Conservation (phyloP, 2,329 filamentous ascomycete species). For the Cytospora piceae region DNA sequence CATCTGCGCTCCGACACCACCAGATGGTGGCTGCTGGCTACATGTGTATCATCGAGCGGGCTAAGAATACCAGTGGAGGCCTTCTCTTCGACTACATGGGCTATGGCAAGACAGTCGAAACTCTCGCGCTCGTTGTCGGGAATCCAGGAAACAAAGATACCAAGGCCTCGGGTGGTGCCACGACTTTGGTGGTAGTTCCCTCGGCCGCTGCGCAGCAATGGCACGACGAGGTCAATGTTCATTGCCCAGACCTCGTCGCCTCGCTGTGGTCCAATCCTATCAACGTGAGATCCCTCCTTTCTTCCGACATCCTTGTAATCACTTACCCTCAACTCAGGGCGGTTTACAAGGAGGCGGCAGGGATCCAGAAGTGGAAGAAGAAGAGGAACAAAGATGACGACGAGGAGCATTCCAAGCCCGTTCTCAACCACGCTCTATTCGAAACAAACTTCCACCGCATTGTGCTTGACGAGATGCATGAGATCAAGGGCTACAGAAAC, state of each 20-base stretch:
- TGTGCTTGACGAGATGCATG: constrained; percentile 55
- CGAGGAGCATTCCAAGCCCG: background rate
- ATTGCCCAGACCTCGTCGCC: background rate
- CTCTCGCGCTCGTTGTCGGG: background rate
- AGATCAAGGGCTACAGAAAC: constrained; percentile 53
- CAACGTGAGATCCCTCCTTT: too few relatives aligned
- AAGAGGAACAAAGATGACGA: background rate
- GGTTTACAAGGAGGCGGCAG: background rate
- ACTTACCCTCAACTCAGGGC: background rate
- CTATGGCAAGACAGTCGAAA: background rate
- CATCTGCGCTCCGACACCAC: background rate
- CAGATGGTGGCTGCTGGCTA: background rate
- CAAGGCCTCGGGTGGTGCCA: background rate
- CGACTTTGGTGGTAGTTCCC: constrained; percentile 5
- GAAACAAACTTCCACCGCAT: constrained; percentile 26
- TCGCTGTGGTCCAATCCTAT: background rate
- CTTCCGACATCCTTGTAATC: background rate
- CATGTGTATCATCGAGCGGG: background rate
- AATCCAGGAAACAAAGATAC: background rate
- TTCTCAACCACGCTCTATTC: background rate
- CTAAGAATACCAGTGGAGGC: background rate
- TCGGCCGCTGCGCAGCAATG: constrained; percentile 2
- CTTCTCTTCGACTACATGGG: constrained; percentile 10
- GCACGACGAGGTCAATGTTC: background rate
- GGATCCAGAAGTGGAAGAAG: background rate